Conservation (phyloP, 768 basidiomycete genomes). For the Tulasnella sp. region DNA sequence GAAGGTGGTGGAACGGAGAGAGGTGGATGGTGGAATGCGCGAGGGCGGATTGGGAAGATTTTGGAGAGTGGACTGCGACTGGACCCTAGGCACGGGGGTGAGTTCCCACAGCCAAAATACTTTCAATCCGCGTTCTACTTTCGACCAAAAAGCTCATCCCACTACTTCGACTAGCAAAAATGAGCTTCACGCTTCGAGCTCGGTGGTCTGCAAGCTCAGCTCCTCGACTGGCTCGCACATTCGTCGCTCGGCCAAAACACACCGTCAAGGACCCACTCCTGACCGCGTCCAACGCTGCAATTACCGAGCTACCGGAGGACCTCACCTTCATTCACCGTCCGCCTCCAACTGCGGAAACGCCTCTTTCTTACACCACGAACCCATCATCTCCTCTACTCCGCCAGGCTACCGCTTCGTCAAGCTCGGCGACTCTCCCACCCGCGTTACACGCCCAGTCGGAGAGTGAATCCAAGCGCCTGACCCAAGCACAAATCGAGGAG, state of each 20-base stretch:
- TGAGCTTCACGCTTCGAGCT: constrained; percentile 12
- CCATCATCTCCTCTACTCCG: constrained; percentile 70
- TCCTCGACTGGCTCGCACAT: not conserved
- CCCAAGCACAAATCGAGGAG: constrained; percentile 53
- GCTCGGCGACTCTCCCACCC: constrained; percentile 16
- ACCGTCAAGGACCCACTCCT: constrained; percentile 39
- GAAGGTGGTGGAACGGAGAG: constrained; percentile 7
- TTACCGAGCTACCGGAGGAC: constrained; percentile 40
- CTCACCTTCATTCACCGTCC: constrained; percentile 80
- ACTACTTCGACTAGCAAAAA: not conserved
- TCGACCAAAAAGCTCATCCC: not conserved
- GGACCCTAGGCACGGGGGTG: not conserved
- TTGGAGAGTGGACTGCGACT: not conserved
- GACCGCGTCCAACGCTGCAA: constrained; percentile 32
- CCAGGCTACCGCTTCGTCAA: constrained; percentile 34
- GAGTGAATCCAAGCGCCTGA: constrained; percentile 40
- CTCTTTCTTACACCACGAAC: constrained; percentile 62
- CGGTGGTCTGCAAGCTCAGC: constrained; percentile 1
- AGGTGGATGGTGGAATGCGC: constrained; percentile 14
- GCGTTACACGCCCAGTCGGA: constrained; percentile 34
- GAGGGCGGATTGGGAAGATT: constrained; percentile 18
- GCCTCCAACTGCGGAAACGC: constrained; percentile 73
- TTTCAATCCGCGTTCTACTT: constrained; percentile 9
- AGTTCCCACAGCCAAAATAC: constrained; percentile 7
- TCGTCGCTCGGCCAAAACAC: constrained; percentile 34